Conservation (phyloP, 192 early-diverging fungal genomes). For the Entomortierella parvispora region DNA sequence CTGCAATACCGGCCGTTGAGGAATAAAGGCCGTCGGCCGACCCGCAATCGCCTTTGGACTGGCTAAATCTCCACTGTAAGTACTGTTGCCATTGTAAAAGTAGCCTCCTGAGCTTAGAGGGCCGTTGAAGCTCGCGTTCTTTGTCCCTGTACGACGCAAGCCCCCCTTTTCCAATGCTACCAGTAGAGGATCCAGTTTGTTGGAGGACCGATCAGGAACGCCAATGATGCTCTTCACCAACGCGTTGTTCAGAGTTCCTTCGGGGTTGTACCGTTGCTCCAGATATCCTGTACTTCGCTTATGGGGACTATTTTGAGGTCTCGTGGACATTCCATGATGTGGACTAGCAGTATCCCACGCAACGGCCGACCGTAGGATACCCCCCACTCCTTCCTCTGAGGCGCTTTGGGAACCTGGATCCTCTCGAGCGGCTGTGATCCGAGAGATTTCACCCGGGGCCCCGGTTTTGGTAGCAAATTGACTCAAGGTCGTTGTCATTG, state of each 20-base stretch:
- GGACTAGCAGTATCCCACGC: conserved; percentile 23
- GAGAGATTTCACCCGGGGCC: too few relatives aligned
- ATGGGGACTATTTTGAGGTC: neutral
- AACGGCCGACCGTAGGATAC: conserved; percentile 18
- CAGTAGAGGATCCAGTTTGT: neutral
- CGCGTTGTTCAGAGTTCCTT: conserved; percentile 1
- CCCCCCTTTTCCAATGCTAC: neutral
- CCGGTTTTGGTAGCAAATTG: too few relatives aligned
- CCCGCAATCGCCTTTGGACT: neutral
- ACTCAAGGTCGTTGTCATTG: neutral
- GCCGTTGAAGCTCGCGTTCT: too few relatives aligned
- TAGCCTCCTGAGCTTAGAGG: neutral
- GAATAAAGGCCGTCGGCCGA: neutral
- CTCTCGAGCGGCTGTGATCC: too few relatives aligned
- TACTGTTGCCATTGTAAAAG: too few relatives aligned
- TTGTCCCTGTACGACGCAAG: neutral
- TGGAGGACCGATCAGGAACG: neutral
- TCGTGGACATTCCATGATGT: neutral
- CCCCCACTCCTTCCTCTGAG: neutral
- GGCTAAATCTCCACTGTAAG: too few relatives aligned
- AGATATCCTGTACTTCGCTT: conserved; percentile 4
- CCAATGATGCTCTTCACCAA: conserved; percentile 8
- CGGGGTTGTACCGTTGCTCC: conserved; percentile 28
- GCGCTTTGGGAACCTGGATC: too few relatives aligned
- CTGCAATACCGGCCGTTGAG: neutral